Conservation (phyloP, 805 yeast species). For the Ogataea methanolica region DNA sequence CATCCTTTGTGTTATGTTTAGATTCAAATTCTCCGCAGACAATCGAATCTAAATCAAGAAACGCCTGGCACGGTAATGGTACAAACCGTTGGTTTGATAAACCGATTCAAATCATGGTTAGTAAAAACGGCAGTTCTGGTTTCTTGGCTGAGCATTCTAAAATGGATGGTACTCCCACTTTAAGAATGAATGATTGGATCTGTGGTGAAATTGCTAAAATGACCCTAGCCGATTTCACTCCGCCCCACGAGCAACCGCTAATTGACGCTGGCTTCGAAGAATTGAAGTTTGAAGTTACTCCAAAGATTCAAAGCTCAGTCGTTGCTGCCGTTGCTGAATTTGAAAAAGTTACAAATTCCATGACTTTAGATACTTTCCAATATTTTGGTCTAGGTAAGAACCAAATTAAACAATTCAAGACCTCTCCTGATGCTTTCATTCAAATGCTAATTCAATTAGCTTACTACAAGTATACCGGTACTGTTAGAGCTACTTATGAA, state of each 20-base stretch:
- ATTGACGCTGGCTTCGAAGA: constrained; percentile 14
- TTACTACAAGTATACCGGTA: constrained; percentile 76
- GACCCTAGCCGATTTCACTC: constrained; percentile 6
- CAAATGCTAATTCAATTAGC: constrained; percentile 92
- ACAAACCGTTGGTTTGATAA: constrained; percentile 87
- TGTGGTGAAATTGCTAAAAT: constrained; percentile 48
- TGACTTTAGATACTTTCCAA: constrained; percentile 75
- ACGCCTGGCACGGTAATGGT: constrained; percentile 96
- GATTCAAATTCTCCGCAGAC: constrained; percentile 73
- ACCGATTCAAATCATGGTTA: constrained; percentile 78
- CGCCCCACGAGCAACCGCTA: not conserved
- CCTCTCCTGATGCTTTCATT: constrained; percentile 89
- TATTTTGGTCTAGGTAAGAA: constrained; percentile 83
- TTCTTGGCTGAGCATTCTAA: constrained; percentile 94
- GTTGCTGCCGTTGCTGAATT: constrained; percentile 53
- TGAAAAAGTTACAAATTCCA: constrained; percentile 47
- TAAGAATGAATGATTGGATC: constrained; percentile 76
- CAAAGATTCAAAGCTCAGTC: constrained; percentile 47
- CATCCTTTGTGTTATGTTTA: constrained; percentile 77
- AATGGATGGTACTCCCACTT: constrained; percentile 98
- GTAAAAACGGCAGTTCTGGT: constrained; percentile 83
- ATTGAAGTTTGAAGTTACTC: constrained; percentile 56
- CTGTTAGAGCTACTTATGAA: constrained; percentile 86
- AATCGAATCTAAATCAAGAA: constrained; percentile 76
- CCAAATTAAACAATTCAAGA: constrained; percentile 75